Evolutionary conservation across 495 filamentous ascomycete genomes (phyloP), one percentile per base, ranked within the genome.

Genomic region (Viridothelium virens): DNA sequence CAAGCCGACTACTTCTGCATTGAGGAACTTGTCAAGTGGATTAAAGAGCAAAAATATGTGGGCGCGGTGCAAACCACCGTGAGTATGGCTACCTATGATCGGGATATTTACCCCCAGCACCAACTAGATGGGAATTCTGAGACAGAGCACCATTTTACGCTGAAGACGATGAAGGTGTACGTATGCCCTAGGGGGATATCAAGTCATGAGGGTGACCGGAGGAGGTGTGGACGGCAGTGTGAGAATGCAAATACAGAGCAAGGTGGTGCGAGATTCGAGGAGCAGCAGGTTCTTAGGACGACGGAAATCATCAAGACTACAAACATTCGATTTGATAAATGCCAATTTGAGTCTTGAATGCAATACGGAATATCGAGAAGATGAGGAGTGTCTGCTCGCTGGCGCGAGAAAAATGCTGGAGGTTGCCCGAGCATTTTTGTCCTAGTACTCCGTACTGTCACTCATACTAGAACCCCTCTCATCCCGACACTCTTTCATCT

Each of bases 1-100:
- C 74, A 79, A 53, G 79, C 79, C 0, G 68, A 71, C 9, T 78
- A 74, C 61, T 78, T 78, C 61, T 59, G 68, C 9, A 71, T 82
- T 38, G 11, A 47, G 16, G 18, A 34, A 9, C 68, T 79, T 14
- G 36, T 38, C 16, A 34, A 71, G 2, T 79, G 76, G 77, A 64
- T 79, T 6, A 47, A 69, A 16, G 41, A 69, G 0, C 63, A 73
- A 64, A 56, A 25, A 41, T 79, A 77, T 63, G 39, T 71, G 11
- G 6, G 67, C 18, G 74, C 68, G 12, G 63, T 78, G 2, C 70
- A 61, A n/a, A 50, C 67, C 36, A 36, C 11, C 4, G 33, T 38
- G 50, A 25, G 31, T 14, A 41, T 25, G 10, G 10, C 12, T 5
- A 25, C 3, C 14, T 11, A 47, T 33, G n/a, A 31, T 34, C 1